Evolutionary conservation across 2,329 filamentous ascomycete genomes (phyloP), one percentile per base, ranked within the genome.

Genomic region (Cercospora beticola): DNA sequence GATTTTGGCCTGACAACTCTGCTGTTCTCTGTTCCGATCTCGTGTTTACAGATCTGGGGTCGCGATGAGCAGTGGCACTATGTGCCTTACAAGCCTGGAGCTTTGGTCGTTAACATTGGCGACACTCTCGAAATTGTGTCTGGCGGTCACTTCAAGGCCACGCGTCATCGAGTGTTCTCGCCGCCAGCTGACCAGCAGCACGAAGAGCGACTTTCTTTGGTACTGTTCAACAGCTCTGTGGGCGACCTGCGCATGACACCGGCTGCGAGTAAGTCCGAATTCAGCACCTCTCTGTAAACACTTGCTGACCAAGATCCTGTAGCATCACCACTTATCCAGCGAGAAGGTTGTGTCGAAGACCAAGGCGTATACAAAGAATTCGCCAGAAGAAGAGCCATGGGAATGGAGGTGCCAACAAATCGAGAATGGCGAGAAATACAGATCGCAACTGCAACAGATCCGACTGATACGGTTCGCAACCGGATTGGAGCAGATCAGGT

Each of bases 361-460:
- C 82, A 84, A 71, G 82, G 82, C 2, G 79, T 84, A 3, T 84
- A 82, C 73, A 80, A 79, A 43, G 81, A 83, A 56, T 84, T 83
- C 75, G 82, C 82, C 73, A 78, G 75, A 18, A 79, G 81, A 18
- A 84, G 80, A 0, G 75, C 76, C 1, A 68, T 79, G 49, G 82
- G 81, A 5, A 71, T 79, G 23, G 77, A 81, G 6, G 82, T 84
- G 18, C 83, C 83, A 0, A 84, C 81, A 10, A 83, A 83, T 68
- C 73, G 76, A 1, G 77, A 84, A 70, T 85, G 82, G 83, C 79
- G 83, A n/a, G 83, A 85, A 73, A 83, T 84, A 30, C 82, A 84
- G 72, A 83, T 84, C 56, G 74, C 81, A 0, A 83, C 81, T 10
- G 69, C 62, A 2, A 71, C 66, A 1, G 69, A 71, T 66, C 68